Conservation (phyloP, 164 flowering plant genomes). For the Vitis riparia region DNA sequence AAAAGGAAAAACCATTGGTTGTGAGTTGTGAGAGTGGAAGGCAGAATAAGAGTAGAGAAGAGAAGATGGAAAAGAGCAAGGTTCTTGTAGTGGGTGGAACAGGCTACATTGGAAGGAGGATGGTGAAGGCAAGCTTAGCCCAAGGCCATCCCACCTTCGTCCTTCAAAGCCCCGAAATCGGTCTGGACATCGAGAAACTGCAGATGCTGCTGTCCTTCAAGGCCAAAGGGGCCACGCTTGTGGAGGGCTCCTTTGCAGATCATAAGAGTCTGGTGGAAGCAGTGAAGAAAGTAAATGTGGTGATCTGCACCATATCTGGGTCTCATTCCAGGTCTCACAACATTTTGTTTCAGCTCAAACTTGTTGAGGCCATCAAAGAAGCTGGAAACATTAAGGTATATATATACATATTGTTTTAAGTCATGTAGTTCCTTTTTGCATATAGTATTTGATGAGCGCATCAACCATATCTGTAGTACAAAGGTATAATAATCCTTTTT, state of each 20-base stretch:
- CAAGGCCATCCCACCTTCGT: conserved; percentile 59
- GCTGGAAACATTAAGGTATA: conserved; percentile 66
- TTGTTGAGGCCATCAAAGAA: conserved; percentile 66
- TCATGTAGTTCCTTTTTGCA: too few species aligned
- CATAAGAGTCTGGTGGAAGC: conserved; percentile 63
- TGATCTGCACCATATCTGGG: conserved; percentile 62
- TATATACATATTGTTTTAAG: not conserved
- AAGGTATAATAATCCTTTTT: too few species aligned
- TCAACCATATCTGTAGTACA: too few species aligned
- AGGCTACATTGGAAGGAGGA: conserved; percentile 59
- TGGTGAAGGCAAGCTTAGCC: conserved; percentile 55
- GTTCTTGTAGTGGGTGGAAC: conserved; percentile 66
- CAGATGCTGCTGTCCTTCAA: conserved; percentile 55
- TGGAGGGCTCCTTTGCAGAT: conserved; percentile 56
- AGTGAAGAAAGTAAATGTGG: conserved; percentile 57
- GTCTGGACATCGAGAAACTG: conserved; percentile 58
- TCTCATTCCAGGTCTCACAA: conserved; percentile 49
- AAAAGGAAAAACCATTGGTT: too few species aligned
- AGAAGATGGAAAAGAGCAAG: conserved; percentile 38
- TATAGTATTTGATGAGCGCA: too few species aligned
- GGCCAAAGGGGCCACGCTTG: conserved; percentile 47
- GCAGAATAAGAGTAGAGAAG: too few species aligned
- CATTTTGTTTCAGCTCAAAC: conserved; percentile 59
- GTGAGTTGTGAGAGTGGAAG: too few species aligned
- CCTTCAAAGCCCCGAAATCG: conserved; percentile 48